Percentiles rank a stretch among this genome's conserved stretches.
These are phyloP conservation scores for Leersia perrieri DNA, from an alignment of 176 grass and related monocot species.

Conservation along the genomic window DNA sequence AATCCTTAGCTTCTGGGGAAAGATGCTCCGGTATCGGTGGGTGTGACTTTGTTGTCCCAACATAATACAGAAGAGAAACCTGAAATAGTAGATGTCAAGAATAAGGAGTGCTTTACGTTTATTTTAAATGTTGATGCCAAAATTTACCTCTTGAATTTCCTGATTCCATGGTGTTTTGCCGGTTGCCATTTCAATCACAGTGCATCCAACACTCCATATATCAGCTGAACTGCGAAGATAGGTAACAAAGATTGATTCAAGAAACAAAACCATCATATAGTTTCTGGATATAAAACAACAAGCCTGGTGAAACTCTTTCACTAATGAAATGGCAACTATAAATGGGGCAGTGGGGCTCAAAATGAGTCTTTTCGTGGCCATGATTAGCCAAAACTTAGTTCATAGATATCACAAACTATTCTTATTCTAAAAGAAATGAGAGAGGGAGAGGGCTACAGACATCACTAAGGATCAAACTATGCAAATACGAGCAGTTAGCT, in stretches of 20 bases:
- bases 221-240: slow-evolving; percentile 65
- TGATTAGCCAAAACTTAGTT: neutral
- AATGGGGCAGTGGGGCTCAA: neutral
- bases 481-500: neutral
- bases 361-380: neutral
- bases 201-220: slow-evolving; percentile 96
- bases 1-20: slow-evolving; percentile 82
- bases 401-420: neutral
- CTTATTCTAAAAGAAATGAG: neutral
- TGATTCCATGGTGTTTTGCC: slow-evolving; percentile 86
- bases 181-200: slow-evolving; percentile 97
- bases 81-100: slow-evolving; percentile 36
- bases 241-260: slow-evolving; percentile 11
- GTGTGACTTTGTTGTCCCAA: slow-evolving; percentile 90
- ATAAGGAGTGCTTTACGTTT: neutral
- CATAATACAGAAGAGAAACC: slow-evolving; percentile 90
- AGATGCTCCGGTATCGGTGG: slow-evolving; percentile 96
- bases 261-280: neutral
- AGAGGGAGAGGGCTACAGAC: neutral
- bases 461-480: neutral
- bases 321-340: neutral
- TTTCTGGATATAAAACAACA: neutral
- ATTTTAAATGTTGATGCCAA: neutral
- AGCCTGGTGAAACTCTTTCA: neutral
- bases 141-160: slow-evolving; percentile 79